Conservation (phyloP, 495 filamentous ascomycete genomes). For the Podospora fimiseda region DNA sequence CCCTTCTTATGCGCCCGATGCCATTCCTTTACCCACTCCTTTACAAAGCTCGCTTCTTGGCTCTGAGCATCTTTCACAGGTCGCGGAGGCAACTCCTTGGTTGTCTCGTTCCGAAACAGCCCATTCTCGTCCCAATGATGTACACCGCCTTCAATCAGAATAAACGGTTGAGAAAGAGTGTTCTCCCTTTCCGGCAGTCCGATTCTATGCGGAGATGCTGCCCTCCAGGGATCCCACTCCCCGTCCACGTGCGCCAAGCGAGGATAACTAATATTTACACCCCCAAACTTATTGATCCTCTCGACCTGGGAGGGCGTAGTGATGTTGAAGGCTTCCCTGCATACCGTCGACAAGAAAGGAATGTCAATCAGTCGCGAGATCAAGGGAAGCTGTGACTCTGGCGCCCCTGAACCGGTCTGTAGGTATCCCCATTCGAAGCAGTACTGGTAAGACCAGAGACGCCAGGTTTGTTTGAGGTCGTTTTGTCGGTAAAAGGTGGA, state of each 20-base stretch:
- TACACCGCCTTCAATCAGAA: constrained; percentile 55
- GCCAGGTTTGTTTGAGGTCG: constrained; percentile 43
- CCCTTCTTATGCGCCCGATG: constrained; percentile 13
- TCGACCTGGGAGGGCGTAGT: constrained; percentile 47
- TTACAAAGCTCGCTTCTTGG: constrained; percentile 52
- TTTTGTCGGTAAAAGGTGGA: constrained; percentile 44
- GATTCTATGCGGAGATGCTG: constrained; percentile 55
- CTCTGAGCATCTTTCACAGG: constrained; percentile 49
- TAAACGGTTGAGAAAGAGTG: constrained; percentile 54
- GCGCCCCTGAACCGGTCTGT: constrained; percentile 58
- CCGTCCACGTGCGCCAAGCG: constrained; percentile 64
- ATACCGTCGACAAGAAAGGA: constrained; percentile 46
- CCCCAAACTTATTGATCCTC: constrained; percentile 62
- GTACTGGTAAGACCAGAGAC: constrained; percentile 55
- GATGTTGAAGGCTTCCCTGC: constrained; percentile 58
- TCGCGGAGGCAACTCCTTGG: constrained; percentile 44
- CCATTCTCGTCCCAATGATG: constrained; percentile 74
- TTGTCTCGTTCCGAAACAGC: constrained; percentile 54
- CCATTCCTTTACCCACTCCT: constrained; percentile 60
- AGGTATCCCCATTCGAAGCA: constrained; percentile 64
- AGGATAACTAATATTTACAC: constrained; percentile 56
- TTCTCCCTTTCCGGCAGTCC: constrained; percentile 40
- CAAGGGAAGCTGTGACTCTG: constrained; percentile 50
- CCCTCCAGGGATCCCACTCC: constrained; percentile 63
- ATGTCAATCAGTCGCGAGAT: constrained; percentile 59